These are phyloP conservation scores for Ceratocystis smalleyi DNA, from an alignment of 2,329 filamentous ascomycete species.

Conservation along the genomic window DNA sequence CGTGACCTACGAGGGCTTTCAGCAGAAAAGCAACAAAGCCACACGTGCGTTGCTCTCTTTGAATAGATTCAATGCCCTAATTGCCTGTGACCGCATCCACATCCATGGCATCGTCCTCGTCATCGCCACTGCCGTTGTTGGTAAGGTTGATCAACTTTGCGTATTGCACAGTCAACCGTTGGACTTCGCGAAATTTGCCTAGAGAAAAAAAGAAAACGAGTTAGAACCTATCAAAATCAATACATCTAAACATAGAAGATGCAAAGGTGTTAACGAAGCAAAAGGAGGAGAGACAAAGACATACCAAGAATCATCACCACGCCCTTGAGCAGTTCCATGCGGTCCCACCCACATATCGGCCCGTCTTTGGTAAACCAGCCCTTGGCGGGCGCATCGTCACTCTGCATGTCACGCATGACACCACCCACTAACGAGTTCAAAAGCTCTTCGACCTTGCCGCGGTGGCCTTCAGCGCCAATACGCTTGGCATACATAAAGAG, in stretches of 20 bases:
- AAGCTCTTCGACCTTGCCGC: conserved; percentile 83
- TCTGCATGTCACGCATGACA: conserved; percentile 41
- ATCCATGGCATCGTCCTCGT: conserved; percentile 21
- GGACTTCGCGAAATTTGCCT: conserved; percentile 93
- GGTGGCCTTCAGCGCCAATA: conserved; percentile 74
- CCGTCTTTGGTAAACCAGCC: conserved; percentile 54
- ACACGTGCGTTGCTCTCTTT: background rate
- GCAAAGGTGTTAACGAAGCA: background rate
- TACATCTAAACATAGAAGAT: background rate
- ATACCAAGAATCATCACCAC: conserved; percentile 85
- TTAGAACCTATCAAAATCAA: background rate
- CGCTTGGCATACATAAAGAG: conserved; percentile 98
- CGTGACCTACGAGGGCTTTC: background rate
- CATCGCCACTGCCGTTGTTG: conserved; percentile 28
- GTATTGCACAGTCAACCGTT: conserved; percentile 89
- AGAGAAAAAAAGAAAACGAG: conserved; percentile 12
- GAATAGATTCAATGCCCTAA: background rate
- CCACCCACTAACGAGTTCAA: conserved; percentile 68
- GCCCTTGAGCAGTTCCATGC: conserved; percentile 72
- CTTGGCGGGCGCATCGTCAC: conserved; percentile 21
- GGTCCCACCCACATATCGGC: conserved; percentile 78
- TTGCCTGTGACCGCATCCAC: conserved; percentile 7
- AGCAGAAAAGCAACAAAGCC: background rate
- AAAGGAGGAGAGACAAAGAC: conserved; percentile 23
- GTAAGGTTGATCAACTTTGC: conserved; percentile 61